These are phyloP conservation scores for Backusella psychrophila DNA, from an alignment of 192 early-diverging fungal species.

Conservation along the genomic window DNA sequence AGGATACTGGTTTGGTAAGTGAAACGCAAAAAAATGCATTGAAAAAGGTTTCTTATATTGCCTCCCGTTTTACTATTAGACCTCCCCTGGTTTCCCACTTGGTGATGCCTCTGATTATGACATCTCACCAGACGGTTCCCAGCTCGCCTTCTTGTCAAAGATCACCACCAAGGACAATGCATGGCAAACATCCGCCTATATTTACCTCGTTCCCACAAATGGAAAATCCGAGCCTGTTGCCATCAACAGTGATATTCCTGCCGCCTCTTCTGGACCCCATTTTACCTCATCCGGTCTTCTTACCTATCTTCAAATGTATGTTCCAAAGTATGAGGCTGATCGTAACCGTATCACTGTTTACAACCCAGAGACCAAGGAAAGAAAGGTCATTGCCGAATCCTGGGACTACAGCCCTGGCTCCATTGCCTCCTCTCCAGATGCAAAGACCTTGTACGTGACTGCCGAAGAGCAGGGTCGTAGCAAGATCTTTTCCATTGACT, in stretches of 20 bases:
- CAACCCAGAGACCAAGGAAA: slow-evolving; percentile 37
- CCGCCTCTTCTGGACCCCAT: slow-evolving; percentile 60
- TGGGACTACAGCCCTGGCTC: slow-evolving; percentile 65
- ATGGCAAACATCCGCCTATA: slow-evolving; percentile 74
- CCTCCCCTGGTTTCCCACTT: slow-evolving; percentile 48
- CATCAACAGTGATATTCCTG: slow-evolving; percentile 46
- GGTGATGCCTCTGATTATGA: slow-evolving; percentile 62
- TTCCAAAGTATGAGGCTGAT: slow-evolving; percentile 74
- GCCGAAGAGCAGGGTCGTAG: slow-evolving; percentile 66
- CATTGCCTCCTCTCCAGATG: slow-evolving; percentile 60
- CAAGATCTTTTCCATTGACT: slow-evolving; percentile 65
- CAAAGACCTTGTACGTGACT: slow-evolving; percentile 51
- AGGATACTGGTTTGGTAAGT: slow-evolving; percentile 42
- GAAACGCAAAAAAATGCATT: not conserved
- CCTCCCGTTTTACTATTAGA: slow-evolving; percentile 17
- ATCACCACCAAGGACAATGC: slow-evolving; percentile 58
- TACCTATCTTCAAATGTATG: slow-evolving; percentile 74
- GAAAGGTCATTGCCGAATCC: slow-evolving; percentile 41
- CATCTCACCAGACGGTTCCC: slow-evolving; percentile 61
- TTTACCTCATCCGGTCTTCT: slow-evolving; percentile 67
- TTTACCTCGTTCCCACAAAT: slow-evolving; percentile 61
- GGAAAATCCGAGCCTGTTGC: slow-evolving; percentile 44
- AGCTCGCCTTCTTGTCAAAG: slow-evolving; percentile 73
- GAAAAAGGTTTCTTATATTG: not conserved
- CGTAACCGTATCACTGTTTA: slow-evolving; percentile 68